Percentiles rank a stretch among this genome's conserved stretches.
Conservation (phyloP, 139 green algal genomes). For the Raphidocelis subcapitata region DNA sequence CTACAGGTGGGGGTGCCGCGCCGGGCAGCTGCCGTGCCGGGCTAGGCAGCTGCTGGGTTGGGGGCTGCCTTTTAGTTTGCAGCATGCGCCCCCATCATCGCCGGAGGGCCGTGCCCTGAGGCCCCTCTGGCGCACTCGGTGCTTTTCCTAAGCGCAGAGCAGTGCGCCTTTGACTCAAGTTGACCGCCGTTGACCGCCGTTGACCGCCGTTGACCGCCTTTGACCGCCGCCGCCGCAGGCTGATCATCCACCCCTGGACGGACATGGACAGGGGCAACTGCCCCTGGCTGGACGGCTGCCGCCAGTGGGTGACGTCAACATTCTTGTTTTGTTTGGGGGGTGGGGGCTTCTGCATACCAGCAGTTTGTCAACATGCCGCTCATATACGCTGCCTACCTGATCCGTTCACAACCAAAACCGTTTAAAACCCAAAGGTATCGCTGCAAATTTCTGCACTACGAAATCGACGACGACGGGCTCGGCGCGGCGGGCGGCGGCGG, state of each 20-base stretch:
- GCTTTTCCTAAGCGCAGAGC: neutral
- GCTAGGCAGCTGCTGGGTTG: too few species aligned
- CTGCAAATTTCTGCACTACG: constrained; percentile 79
- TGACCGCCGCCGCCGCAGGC: constrained; percentile 43
- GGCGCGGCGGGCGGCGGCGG: constrained; percentile 2
- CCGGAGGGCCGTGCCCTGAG: neutral
- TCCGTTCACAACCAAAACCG: neutral
- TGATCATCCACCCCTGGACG: constrained; percentile 70
- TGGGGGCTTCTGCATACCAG: too few species aligned
- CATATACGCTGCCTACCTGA: neutral
- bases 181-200: neutral
- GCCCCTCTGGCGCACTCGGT: neutral
- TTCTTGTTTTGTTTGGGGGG: too few species aligned
- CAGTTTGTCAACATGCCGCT: neutral
- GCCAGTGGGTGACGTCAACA: constrained; percentile 43
- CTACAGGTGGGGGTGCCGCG: constrained; percentile 17
- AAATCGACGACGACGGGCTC: constrained; percentile 62
- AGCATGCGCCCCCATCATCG: too few species aligned
- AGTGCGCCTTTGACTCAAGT: neutral
- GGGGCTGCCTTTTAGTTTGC: neutral
- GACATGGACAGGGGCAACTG: constrained; percentile 80
- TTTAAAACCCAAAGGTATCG: constrained; percentile 27
- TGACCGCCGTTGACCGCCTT: too few species aligned
- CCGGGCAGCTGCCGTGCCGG: too few species aligned
- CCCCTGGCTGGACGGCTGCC: constrained; percentile 86